These are phyloP conservation scores for Cercospora canescens DNA, from an alignment of 2,329 filamentous ascomycete species.

Conservation along the genomic window DNA sequence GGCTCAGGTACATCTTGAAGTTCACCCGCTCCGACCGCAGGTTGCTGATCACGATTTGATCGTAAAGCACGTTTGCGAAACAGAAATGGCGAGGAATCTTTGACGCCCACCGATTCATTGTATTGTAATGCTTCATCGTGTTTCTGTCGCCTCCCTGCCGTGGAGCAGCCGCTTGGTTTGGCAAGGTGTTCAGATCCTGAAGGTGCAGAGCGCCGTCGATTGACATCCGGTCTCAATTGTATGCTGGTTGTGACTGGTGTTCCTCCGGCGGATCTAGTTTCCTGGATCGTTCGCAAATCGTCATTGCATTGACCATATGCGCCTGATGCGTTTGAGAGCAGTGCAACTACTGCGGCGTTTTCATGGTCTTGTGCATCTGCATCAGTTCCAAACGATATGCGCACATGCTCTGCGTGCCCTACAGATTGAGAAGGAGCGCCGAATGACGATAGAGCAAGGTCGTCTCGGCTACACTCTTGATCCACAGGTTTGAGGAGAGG, in stretches of 20 bases:
- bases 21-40: neutral
- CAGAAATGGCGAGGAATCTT: slow-evolving; percentile 29
- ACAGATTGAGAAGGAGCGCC: slow-evolving; percentile 20
- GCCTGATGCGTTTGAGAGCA: neutral
- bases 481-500: slow-evolving; percentile 17
- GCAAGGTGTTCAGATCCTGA: slow-evolving; percentile 14
- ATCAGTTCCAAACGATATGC: neutral
- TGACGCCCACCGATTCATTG: slow-evolving; percentile 10
- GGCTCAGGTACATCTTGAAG: neutral
- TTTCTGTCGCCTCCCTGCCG: neutral
- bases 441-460: slow-evolving; percentile 24
- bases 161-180: neutral
- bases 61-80: slow-evolving; percentile 29
- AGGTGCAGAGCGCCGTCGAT: slow-evolving; percentile 19
- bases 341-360: neutral
- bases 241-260: neutral
- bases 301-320: neutral
- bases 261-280: neutral
- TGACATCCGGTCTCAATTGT: neutral
- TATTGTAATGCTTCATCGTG: slow-evolving; percentile 5
- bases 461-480: slow-evolving; percentile 27
- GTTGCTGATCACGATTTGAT: slow-evolving; percentile 2
- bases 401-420: neutral
- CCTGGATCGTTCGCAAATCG: neutral
- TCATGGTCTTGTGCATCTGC: neutral